phyloP scores from a whole-genome alignment of 306 rosid species.

The Citrullus mucosospermus region DNA sequence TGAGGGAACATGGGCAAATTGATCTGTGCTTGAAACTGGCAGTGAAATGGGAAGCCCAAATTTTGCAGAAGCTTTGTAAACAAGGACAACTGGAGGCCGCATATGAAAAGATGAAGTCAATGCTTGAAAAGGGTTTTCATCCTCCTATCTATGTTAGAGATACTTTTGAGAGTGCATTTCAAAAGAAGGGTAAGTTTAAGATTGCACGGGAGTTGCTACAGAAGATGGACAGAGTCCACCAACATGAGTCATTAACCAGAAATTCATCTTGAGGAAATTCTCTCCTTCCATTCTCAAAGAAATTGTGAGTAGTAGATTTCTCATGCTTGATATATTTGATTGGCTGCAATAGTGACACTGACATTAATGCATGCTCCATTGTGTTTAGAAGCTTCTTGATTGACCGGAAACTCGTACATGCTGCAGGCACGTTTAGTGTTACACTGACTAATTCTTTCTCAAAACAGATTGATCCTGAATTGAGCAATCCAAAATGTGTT shows the following conservation, averaged over 20 bases:
- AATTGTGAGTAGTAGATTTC: not conserved
- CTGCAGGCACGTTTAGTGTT: not conserved
- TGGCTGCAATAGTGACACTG: not conserved
- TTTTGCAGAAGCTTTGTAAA: conserved; percentile 46
- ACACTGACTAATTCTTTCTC: not conserved
- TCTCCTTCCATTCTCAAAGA: not conserved
- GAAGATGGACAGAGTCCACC: conserved; percentile 9
- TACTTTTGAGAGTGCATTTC: conserved; percentile 33
- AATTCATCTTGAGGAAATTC: not conserved
- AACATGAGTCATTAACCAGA: not conserved
- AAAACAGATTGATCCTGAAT: not conserved
- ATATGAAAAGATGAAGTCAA: conserved; percentile 35
- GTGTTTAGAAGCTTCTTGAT: not conserved
- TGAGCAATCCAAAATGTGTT: not conserved
- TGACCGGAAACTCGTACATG: not conserved
- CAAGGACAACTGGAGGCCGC: conserved; percentile 41
- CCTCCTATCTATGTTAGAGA: conserved; percentile 48
- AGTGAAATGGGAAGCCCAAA: conserved; percentile 40
- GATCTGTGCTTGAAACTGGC: conserved; percentile 41
- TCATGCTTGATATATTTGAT: not conserved
- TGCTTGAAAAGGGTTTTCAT: conserved; percentile 39
- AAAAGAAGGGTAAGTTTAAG: conserved; percentile 33
- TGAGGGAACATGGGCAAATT: conserved; percentile 36
- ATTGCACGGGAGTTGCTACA: conserved; percentile 39
- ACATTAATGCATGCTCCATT: not conserved